Conservation (phyloP, 2,329 filamentous ascomycete genomes). For the Sporothrix humicola region DNA sequence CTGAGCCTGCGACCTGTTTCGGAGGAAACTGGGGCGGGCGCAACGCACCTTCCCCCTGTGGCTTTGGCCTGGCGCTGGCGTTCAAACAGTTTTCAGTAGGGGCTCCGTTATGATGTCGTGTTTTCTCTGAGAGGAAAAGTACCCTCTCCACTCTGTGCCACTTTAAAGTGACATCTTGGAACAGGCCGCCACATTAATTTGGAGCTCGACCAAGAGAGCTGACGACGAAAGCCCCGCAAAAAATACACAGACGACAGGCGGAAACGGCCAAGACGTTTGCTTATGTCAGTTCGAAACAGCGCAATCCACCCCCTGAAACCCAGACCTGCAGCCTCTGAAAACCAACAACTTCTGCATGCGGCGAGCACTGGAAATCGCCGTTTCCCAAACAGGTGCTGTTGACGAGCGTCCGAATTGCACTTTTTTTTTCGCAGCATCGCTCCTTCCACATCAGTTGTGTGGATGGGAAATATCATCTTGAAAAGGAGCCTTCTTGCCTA, state of each 20-base stretch:
- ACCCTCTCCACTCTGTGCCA: conserved; percentile 30
- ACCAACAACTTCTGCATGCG: not conserved
- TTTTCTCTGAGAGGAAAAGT: not conserved
- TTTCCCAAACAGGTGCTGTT: conserved; percentile 12
- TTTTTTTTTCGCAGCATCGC: too few species aligned
- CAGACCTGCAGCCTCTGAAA: conserved; percentile 1
- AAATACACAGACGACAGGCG: conserved; percentile 2
- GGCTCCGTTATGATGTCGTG: not conserved
- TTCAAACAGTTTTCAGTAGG: not conserved
- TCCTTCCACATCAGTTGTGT: too few species aligned
- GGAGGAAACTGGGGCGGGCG: not conserved
- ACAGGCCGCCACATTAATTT: not conserved
- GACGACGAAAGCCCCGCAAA: not conserved
- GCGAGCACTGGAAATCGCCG: not conserved
- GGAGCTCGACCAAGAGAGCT: not conserved
- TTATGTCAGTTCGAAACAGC: conserved; percentile 23
- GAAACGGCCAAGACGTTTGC: conserved; percentile 14
- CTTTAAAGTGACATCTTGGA: conserved; percentile 24
- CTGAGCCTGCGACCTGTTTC: conserved; percentile 12
- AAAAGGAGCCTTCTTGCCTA: too few species aligned
- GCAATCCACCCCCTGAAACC: conserved; percentile 1
- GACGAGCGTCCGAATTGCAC: not conserved
- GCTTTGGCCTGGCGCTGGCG: not conserved
- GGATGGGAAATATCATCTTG: too few species aligned
- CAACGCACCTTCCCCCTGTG: conserved; percentile 25